Evolutionary conservation across 805 yeast species (phyloP), one percentile per base, ranked within the genome.

Genomic region (Maudiozyma barnettii): DNA sequence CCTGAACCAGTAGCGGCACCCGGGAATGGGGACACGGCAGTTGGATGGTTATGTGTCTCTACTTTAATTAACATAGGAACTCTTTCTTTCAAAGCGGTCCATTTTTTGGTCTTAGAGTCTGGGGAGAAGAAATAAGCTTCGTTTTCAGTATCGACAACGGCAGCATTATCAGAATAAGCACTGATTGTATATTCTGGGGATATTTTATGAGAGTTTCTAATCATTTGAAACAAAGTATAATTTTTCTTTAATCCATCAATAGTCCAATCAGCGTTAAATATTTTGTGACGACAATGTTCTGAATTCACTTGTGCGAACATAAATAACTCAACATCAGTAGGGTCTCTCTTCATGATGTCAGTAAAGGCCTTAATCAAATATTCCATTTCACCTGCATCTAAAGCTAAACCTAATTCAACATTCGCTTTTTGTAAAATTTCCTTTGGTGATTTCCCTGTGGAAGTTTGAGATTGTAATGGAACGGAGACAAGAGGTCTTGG

Each of bases 1-100:
- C 99, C 99, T 10, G 98, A 90, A 53, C 99, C 99, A 13, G 99
- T 93, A 39, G 99, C 95, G 30, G 99, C 99, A 67, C 99, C 99
- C 3, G 99, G 90, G 70, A 88, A 93, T 38, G 99, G 99, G 21
- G 98, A 91, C 5, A 93, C 97, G 1, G 99, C 99, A 22, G 99
- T 93, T 47, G 99, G 99, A 67, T 93, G 99, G 71, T 93, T 93
- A 68, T 93, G 99, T 22, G 99, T 93, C 70, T 93, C 99, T 45
- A 93, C 99, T 67, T 93, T 93, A 61, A 90, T 86, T 56, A 93
- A 72, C 60, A 95, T 87, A 54, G 90, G 93, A 19, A 91, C 95
- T 43, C 71, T 72, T 70, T 93, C 99, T 53, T 76, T 75, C 49
- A 70, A 75, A 19, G 91, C 74, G 37, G 70, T 68, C 95, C 97